phyloP scores from a whole-genome alignment of 371 early-diverging fungal genomes.

The Circinella umbellata region DNA sequence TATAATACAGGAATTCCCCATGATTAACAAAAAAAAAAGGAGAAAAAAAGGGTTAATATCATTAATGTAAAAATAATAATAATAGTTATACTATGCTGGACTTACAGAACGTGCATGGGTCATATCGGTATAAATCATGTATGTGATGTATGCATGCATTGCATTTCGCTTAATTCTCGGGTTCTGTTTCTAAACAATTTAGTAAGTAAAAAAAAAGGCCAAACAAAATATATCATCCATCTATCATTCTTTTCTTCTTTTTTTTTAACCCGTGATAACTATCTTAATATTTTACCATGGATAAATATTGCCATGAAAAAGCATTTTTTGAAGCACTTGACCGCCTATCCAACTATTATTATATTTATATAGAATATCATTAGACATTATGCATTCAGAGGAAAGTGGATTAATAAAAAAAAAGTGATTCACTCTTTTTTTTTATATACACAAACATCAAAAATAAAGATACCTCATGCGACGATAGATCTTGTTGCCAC shows the following conservation, averaged over 20 bases:
- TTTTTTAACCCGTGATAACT: not conserved
- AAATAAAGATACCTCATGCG: constrained; percentile 3
- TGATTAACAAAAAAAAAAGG: not conserved
- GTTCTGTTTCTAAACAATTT: constrained; percentile 46
- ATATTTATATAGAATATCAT: not conserved
- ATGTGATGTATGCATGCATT: constrained; percentile 63
- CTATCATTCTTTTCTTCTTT: not conserved
- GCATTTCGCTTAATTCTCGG: constrained; percentile 62
- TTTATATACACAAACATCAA: too few relatives aligned
- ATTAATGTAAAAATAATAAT: not conserved
- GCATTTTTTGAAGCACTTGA: constrained; percentile 11
- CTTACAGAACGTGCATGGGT: constrained; percentile 22
- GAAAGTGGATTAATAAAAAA: too few relatives aligned
- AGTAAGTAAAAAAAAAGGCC: not conserved
- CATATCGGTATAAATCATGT: constrained; percentile 62
- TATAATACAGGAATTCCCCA: not conserved
- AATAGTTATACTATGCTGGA: not conserved
- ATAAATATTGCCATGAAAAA: constrained; percentile 31
- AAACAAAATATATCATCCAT: not conserved
- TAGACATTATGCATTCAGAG: too few relatives aligned
- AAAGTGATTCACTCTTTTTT: too few relatives aligned
- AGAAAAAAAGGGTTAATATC: not conserved
- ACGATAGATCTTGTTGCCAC: constrained; percentile 11
- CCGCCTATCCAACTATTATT: constrained; percentile 1
- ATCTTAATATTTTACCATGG: constrained; percentile 23